Percentiles rank a stretch among this genome's conserved stretches.
phyloP scores from a whole-genome alignment of 495 filamentous ascomycete genomes.

The Tuber magnatum region DNA sequence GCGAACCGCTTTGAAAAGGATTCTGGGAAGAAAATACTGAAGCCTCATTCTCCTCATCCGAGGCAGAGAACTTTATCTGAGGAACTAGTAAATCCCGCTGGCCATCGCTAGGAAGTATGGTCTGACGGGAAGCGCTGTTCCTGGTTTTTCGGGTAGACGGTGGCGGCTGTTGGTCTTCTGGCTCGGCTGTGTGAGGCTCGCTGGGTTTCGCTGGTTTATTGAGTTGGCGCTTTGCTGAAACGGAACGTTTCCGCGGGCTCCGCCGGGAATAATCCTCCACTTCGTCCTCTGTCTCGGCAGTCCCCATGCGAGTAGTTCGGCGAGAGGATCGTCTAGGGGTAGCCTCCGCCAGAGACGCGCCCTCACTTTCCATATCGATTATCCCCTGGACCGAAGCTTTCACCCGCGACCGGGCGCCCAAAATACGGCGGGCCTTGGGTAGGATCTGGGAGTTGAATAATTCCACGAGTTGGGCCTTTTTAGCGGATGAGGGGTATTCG shows the following conservation, averaged over 20 bases:
- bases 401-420: constrained; percentile 65
- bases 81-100: constrained; percentile 8
- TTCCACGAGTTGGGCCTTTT: constrained; percentile 78
- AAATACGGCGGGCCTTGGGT: constrained; percentile 66
- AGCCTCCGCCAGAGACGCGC: constrained; percentile 44
- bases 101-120: constrained; percentile 22
- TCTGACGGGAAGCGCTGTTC: constrained; percentile 44
- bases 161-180: constrained; percentile 38
- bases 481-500: constrained; percentile 72
- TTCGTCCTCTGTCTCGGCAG: constrained; percentile 59
- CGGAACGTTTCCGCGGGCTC: constrained; percentile 41
- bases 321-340: constrained; percentile 33
- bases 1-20: constrained; percentile 78
- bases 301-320: constrained; percentile 50
- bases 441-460: constrained; percentile 73
- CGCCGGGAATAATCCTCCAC: constrained; percentile 44
- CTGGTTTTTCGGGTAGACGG: constrained; percentile 49
- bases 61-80: constrained; percentile 39
- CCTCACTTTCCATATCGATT: constrained; percentile 66
- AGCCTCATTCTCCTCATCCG: constrained; percentile 42
- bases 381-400: constrained; percentile 80
- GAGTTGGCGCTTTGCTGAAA: constrained; percentile 43
- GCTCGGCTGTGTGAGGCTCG: constrained; percentile 49
- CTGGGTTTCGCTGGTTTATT: constrained; percentile 52
- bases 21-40: constrained; percentile 73